phyloP scores from a whole-genome alignment of 1,139 yeast genomes.

The Yamadazyma kanchanaburiensis region DNA sequence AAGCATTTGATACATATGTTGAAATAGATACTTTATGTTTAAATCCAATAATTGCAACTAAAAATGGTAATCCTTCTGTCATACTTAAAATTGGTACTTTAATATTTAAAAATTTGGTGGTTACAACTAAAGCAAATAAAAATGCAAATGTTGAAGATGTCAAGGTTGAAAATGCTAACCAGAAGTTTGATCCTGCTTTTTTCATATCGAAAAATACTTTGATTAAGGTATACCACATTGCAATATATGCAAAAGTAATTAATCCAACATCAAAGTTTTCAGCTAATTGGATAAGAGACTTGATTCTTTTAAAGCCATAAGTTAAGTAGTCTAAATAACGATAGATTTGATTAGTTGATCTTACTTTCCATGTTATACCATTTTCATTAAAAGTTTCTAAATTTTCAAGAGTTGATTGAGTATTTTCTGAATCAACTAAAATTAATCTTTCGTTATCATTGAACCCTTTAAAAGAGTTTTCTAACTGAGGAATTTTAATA shows the following conservation, averaged over 20 bases:
- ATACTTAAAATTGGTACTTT: conserved; percentile 72
- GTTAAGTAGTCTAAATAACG: conserved; percentile 63
- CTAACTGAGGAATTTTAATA: conserved; percentile 28
- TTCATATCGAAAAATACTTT: conserved; percentile 82
- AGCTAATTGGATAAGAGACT: conserved; percentile 64
- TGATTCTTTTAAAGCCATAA: conserved; percentile 42
- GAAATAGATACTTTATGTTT: conserved; percentile 83
- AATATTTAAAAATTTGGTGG: conserved; percentile 51
- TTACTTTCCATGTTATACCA: conserved; percentile 60
- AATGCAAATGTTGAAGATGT: conserved; percentile 84
- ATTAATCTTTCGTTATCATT: conserved; percentile 38
- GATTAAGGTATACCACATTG: conserved; percentile 85
- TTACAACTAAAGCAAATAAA: conserved; percentile 71
- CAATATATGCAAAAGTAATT: conserved; percentile 78
- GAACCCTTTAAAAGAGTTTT: conserved; percentile 28
- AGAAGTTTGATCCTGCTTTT: conserved; percentile 76
- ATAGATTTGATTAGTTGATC: conserved; percentile 61
- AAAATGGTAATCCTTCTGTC: conserved; percentile 90
- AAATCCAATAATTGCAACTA: conserved; percentile 91
- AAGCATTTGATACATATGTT: conserved; percentile 51
- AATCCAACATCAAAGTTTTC: conserved; percentile 84
- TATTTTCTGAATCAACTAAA: conserved; percentile 35
- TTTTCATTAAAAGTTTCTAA: conserved; percentile 30
- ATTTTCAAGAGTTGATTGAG: conserved; percentile 29
- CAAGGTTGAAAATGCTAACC: conserved; percentile 84